A percentile compares a stretch with the other conserved stretches of the same genome.
These are phyloP conservation scores for Whalleya microplaca DNA, from an alignment of 2,329 filamentous ascomycete species.

Conservation along the genomic window DNA sequence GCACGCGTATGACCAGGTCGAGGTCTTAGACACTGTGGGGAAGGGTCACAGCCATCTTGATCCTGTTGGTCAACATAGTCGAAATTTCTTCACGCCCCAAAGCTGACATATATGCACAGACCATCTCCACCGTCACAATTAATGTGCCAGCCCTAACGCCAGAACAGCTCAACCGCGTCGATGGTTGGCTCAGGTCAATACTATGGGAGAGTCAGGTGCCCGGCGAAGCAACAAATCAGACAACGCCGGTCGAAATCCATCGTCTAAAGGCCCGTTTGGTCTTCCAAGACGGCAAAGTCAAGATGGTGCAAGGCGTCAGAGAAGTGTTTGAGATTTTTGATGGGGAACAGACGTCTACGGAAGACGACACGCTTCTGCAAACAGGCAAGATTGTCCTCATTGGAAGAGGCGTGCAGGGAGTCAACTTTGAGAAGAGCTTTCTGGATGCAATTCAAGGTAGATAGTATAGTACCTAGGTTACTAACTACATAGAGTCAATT, in stretches of 20 bases:
- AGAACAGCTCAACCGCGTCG: conserved; percentile 65
- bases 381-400: conserved; percentile 67
- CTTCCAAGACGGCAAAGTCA: conserved; percentile 65
- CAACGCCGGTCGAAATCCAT: conserved; percentile 74
- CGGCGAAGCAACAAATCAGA: conserved; percentile 38
- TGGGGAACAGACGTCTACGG: conserved; percentile 33
- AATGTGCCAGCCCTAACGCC: conserved; percentile 62
- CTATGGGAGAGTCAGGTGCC: conserved; percentile 79
- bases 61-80: conserved; percentile 58
- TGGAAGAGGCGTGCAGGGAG: conserved; percentile 56
- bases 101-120: conserved; percentile 49
- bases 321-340: conserved; percentile 94
- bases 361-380: conserved; percentile 27
- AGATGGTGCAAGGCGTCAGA: conserved; percentile 87
- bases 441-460: conserved; percentile 17
- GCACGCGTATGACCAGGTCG: conserved; percentile 87
- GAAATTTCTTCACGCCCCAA: background rate
- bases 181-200: conserved; percentile 80
- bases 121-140: conserved; percentile 82
- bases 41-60: conserved; percentile 93
- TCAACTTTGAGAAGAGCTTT: conserved; percentile 54
- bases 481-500: background rate
- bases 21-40: conserved; percentile 68
- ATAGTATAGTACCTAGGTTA: no score
- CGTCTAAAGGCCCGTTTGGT: conserved; percentile 81